Conservation (phyloP, 2,329 filamentous ascomycete genomes). For the Xylariales sp. region DNA sequence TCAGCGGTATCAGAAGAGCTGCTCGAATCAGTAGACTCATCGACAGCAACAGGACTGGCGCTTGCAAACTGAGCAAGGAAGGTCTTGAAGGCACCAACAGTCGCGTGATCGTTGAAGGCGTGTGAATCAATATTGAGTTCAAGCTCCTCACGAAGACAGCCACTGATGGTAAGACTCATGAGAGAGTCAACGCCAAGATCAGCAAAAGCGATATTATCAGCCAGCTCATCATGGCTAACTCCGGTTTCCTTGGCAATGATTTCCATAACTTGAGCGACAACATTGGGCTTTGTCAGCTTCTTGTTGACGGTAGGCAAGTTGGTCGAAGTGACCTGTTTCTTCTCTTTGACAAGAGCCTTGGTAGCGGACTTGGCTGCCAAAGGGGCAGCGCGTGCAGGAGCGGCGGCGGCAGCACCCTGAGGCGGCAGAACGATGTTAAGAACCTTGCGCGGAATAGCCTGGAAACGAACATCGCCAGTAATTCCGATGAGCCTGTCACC, state of each 20-base stretch:
- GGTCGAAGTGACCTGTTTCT: conserved; percentile 40
- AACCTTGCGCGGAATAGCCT: conserved; percentile 60
- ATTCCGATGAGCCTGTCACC: conserved; percentile 45
- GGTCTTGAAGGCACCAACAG: conserved; percentile 48
- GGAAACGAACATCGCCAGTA: conserved; percentile 58
- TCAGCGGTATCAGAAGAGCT: conserved; percentile 37
- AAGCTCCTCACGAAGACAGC: conserved; percentile 53
- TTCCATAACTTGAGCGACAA: conserved; percentile 42
- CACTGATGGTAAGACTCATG: conserved; percentile 54
- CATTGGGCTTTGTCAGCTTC: conserved; percentile 40
- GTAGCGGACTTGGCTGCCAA: conserved; percentile 28
- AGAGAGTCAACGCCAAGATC: conserved; percentile 59
- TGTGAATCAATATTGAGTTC: conserved; percentile 50
- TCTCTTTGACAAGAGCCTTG: conserved; percentile 33
- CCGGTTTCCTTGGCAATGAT: conserved; percentile 55
- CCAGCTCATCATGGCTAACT: conserved; percentile 49
- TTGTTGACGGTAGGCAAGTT: conserved; percentile 46
- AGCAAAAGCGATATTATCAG: conserved; percentile 50
- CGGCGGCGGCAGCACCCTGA: conserved; percentile 40
- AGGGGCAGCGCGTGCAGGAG: conserved; percentile 30
- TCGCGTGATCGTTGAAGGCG: conserved; percentile 49
- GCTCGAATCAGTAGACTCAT: conserved; percentile 30
- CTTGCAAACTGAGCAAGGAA: conserved; percentile 33
- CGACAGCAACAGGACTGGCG: conserved; percentile 21
- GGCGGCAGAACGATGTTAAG: conserved; percentile 65